These are phyloP conservation scores for Magnusiomyces sp. DNA, from an alignment of 1,139 yeast species.

Conservation along the genomic window DNA sequence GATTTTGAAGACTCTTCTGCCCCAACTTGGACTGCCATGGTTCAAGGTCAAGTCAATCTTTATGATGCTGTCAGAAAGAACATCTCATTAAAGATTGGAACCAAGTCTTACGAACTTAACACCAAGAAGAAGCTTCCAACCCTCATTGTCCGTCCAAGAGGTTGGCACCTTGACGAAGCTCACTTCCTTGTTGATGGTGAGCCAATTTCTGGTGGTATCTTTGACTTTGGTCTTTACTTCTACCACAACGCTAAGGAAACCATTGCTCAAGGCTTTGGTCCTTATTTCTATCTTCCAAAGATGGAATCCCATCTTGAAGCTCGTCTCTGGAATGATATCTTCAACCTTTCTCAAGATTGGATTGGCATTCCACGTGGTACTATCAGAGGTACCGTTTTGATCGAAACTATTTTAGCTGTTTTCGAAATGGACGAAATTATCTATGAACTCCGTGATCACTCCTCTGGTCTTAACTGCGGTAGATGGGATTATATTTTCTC, in stretches of 20 bases:
- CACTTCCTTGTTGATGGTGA: conserved; percentile 69
- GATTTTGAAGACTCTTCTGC: conserved; percentile 93
- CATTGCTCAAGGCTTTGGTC: conserved; percentile 56
- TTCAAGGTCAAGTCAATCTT: conserved; percentile 84
- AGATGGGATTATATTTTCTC: conserved; percentile 80
- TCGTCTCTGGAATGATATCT: conserved; percentile 69
- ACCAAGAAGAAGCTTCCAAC: conserved; percentile 44
- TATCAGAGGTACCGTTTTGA: conserved; percentile 68
- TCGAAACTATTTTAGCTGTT: conserved; percentile 69
- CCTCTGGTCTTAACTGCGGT: conserved; percentile 73
- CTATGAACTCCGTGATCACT: conserved; percentile 65
- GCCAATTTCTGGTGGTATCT: conserved; percentile 64
- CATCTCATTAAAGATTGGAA: conserved; percentile 50
- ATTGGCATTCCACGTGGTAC: conserved; percentile 60
- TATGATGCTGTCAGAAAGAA: conserved; percentile 76
- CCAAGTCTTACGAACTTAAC: conserved; percentile 51
- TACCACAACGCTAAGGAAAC: conserved; percentile 62
- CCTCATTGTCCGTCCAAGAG: conserved; percentile 75
- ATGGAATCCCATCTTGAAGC: conserved; percentile 78
- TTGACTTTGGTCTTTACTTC: conserved; percentile 72
- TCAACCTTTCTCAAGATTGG: conserved; percentile 61
- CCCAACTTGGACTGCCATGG: conserved; percentile 89
- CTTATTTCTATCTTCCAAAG: conserved; percentile 72
- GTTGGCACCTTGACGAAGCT: conserved; percentile 75
- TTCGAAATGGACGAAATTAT: conserved; percentile 79